Base-by-base conservation (phyloP, 345 rosid genomes). In the Arabis alpina region DNA sequence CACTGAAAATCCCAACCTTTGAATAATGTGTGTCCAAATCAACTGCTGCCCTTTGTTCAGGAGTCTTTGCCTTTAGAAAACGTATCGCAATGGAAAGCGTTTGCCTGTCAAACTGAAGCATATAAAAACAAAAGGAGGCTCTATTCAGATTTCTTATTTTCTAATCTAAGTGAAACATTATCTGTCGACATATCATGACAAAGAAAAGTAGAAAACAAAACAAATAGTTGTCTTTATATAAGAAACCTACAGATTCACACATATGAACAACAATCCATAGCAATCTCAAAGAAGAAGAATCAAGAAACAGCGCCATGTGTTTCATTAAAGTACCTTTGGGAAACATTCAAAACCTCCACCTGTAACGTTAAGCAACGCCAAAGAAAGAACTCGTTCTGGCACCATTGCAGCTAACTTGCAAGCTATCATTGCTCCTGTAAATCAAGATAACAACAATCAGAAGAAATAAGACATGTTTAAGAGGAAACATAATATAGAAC, bases 11-110 rank as follows among this genome's bases (percentile, higher is more conserved):
- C 64, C 65, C 54, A 13, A 91, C 98, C 91, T 82, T 70, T 52
- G 99, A 70, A 75, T 88, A 94, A 76, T 94, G 99, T 34, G 99
- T 91, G 78, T 94, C 99, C 82, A 94, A 80, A 80, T 94, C 99
- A 75, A 94, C 99, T 3, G 91, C 95, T 43, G 99, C 99, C 76
- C 99, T 87, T 79, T 91, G 88, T 68, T 87, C 83, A 8, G 98
- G 98, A 61, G 98, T 85, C 72, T 84, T 92, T 62, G 99, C 99
- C 80, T 74, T 89, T 34, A 87, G 37, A 76, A 94, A 94, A 27
- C 99, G 95, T 50, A 87, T 63, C 10, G 92, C 99, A 58, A 94
- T 75, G n/a, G 96, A 91, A 62, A 89, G 8, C 1, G 90, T 82
- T 72, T 60, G 81, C 28, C 81, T 76, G 72, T 89, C 97, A 68